Base-by-base conservation (phyloP, 2,329 filamentous ascomycete genomes). In the Zalaria sp. region DNA sequence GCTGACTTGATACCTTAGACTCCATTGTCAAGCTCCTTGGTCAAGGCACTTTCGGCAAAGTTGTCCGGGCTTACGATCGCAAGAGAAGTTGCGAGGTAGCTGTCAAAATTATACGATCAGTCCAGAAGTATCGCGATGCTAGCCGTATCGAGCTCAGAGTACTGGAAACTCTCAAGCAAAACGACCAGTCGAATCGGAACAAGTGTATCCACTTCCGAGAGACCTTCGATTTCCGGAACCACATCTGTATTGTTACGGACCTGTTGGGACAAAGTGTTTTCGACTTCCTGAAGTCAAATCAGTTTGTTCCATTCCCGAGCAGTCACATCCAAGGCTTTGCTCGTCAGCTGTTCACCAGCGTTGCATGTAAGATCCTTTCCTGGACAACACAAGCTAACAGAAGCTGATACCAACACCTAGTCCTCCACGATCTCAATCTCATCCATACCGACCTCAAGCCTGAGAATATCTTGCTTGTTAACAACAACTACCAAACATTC, bases 241-340 rank as follows among this genome's bases (percentile, higher is more conserved):
- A 98, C 58, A 96, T 98, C 51, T 98, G 91, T 70, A 82, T 82
- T 46, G 78, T 82, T 52, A 82, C 78, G 9, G 78, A 81, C 57
- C 64, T 82, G 10, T 75, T 96, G 28, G 89, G 89, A 38, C 89
- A 95, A 57, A 96, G 89, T 54, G 89, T 98, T 40, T 98, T 98
- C 59, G 91, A 98, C 64, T 98, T 98, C 53, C 72, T 98, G 38
- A 98, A 98, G 67, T 80, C 81, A 55, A 96, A 96, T 57, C 75
- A 77, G 49, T 98, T 98, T 57, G 87, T 94, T 11, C 91, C 91
- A 1, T 98, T 98, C 56, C 91, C 91, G 8, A 96, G 93, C 69
- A 95, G 88, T 50, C 91, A 98, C 62, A 98, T 98, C 45, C 91
- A 96, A 61, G 89, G 77, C 58, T 96, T 98, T 69, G 91, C 91